Evolutionary conservation across 306 rosid genomes (phyloP), one percentile per base, ranked within the genome.

Genomic region (Phaseolus lunatus): DNA sequence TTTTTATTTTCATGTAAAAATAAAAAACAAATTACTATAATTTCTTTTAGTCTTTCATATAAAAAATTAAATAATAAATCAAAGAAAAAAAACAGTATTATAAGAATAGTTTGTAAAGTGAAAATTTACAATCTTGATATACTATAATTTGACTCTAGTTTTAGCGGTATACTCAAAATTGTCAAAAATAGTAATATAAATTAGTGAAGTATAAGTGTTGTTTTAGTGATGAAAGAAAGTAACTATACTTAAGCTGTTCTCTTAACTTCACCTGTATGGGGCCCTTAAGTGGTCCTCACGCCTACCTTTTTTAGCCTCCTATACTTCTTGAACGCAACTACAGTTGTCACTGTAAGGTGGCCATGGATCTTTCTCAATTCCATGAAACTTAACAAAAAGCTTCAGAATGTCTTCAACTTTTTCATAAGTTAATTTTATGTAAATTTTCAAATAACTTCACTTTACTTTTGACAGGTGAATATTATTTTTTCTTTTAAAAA

Each of bases 251-350:
- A 33, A 1, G 22, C 0, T 52, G 24, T 9, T 3, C 5, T 7
- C 24, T 9, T 9, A 20, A 50, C 24, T 8, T 20, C 1, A 3
- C 2, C 29, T 54, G 39, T 2, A 5, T 80, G 61, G 83, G 20
- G 48, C 83, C 75, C 73, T 64, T 22, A n/a, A 20, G 75, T 80
- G 70, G 54, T 73, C 75, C 84, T 15, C n/a, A 19, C 20, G 13
- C 16, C 12, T 58, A 56, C 33, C 23, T 27, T 10, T 61, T 1
- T 52, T 1, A 52, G 26, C 3, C 12, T 18, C 27, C 0, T 52
- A 19, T 52, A 2, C 12, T 19, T 19, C 58, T 16, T 15, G 3
- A 54, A 54, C 7, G 24, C 58, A 52, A 20, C 24, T 19, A 19
- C 57, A 7, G 11, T 50, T 50, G 24, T 50, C 7, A 15, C 24